Conservation (phyloP, 2,329 filamentous ascomycete species). For the Orbilia quercus region DNA sequence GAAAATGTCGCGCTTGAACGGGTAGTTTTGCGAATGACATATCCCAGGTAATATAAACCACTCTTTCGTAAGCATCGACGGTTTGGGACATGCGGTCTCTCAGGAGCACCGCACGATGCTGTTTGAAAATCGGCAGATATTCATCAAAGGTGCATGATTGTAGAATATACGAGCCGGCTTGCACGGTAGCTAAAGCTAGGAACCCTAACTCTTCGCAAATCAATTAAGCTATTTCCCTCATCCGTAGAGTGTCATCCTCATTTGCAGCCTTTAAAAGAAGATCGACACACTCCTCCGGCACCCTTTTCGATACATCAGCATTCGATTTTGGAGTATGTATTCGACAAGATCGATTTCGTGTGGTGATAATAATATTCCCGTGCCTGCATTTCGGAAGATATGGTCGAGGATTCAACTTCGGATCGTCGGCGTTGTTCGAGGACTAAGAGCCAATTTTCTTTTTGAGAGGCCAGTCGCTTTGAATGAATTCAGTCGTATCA, state of each 20-base stretch:
- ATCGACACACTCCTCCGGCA: not conserved
- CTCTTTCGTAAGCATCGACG: not conserved
- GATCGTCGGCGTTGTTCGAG: constrained; percentile 11
- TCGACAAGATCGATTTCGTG: not conserved
- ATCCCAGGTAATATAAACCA: constrained; percentile 8
- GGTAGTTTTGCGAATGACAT: not conserved
- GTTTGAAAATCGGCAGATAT: not conserved
- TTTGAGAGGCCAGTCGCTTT: not conserved
- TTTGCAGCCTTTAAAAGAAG: not conserved
- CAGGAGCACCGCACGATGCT: not conserved
- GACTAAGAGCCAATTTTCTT: constrained; percentile 1
- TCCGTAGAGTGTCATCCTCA: not conserved
- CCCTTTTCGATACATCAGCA: not conserved
- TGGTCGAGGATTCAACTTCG: not conserved
- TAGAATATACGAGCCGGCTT: constrained; percentile 12
- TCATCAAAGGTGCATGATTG: not conserved
- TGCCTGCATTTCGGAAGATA: constrained; percentile 9
- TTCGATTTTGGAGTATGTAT: not conserved
- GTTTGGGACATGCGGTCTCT: not conserved
- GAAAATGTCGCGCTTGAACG: not conserved
- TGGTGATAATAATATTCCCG: constrained; percentile 19
- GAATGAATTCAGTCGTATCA: too few species aligned
- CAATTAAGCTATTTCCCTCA: not conserved
- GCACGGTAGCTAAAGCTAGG: constrained; percentile 9
- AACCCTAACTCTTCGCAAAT: constrained; percentile 1